Evolutionary conservation across 169 alveolate genomes (phyloP).

Genomic region (Cyclospora cayetanensis): DNA sequence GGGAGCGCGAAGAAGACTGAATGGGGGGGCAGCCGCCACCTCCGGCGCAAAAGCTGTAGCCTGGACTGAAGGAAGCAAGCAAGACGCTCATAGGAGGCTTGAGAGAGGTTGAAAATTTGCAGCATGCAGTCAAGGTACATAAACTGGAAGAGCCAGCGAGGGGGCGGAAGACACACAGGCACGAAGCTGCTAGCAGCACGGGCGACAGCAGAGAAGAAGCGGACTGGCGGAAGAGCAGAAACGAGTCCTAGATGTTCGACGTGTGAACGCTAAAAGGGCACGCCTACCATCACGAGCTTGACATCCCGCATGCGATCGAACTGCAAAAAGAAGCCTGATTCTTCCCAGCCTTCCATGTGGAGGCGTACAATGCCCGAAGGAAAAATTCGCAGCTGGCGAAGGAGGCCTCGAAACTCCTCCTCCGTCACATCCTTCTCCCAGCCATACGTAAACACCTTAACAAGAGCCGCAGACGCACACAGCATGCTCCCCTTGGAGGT

Average conservation of each 20-base stretch:
- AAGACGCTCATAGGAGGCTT: not conserved
- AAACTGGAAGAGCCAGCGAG: too few relatives aligned
- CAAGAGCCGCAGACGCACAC: not conserved
- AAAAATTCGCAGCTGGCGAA: not conserved
- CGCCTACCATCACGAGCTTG: not conserved
- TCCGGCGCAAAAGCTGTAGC: not conserved
- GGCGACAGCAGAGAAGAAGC: too few relatives aligned
- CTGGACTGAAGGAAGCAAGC: not conserved
- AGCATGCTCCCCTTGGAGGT: too few relatives aligned
- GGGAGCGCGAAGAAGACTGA: not conserved
- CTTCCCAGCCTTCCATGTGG: not conserved
- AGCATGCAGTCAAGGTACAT: too few relatives aligned
- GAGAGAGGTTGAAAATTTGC: not conserved
- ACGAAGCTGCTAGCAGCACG: too few relatives aligned
- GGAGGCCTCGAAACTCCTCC: not conserved
- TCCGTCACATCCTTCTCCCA: slow-evolving; percentile 31
- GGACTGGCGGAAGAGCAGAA: too few relatives aligned
- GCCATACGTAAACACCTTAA: not conserved
- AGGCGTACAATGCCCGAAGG: not conserved
- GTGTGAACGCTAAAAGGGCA: too few relatives aligned
- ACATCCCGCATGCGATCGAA: slow-evolving; percentile 38
- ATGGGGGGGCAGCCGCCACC: not conserved
- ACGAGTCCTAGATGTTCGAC: too few relatives aligned
- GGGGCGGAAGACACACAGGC: too few relatives aligned
- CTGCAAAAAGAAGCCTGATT: not conserved